A percentile compares a stretch with the other conserved stretches of the same genome.
Conservation (phyloP, 495 filamentous ascomycete genomes). For the Aspergillus carlsbadensis region DNA sequence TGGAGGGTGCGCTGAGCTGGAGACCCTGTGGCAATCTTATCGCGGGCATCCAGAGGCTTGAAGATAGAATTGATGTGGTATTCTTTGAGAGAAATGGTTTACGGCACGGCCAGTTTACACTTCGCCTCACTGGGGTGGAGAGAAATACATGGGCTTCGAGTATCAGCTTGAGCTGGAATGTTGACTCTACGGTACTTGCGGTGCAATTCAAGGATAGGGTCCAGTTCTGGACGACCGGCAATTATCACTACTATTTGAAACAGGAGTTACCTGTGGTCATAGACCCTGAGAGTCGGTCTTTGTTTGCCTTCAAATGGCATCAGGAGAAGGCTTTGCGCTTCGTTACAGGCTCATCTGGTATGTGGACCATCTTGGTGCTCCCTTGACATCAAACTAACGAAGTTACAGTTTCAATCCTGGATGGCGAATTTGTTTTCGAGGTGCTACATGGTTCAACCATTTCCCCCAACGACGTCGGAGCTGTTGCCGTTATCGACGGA, state of each 20-base stretch:
- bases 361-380: neutral
- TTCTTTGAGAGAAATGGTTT: slow-evolving; percentile 98
- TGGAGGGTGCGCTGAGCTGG: slow-evolving; percentile 89
- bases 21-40: slow-evolving; percentile 86
- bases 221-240: slow-evolving; percentile 95
- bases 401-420: slow-evolving; percentile 45
- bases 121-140: slow-evolving; percentile 63
- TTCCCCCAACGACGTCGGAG: slow-evolving; percentile 75
- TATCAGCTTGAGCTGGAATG: slow-evolving; percentile 78
- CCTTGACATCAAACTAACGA: neutral
- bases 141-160: slow-evolving; percentile 51
- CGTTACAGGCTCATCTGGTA: slow-evolving; percentile 48
- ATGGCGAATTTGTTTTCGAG: slow-evolving; percentile 67
- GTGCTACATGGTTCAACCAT: slow-evolving; percentile 64
- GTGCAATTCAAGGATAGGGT: slow-evolving; percentile 70
- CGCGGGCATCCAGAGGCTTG: slow-evolving; percentile 72
- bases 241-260: slow-evolving; percentile 99
- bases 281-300: slow-evolving; percentile 22
- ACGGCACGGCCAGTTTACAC: slow-evolving; percentile 85
- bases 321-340: slow-evolving; percentile 75
- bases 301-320: slow-evolving; percentile 67
- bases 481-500: slow-evolving; percentile 87
- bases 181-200: slow-evolving; percentile 87
- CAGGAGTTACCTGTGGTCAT: slow-evolving; percentile 66
- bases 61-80: slow-evolving; percentile 73